Evolutionary conservation across 495 filamentous ascomycete species (phyloP).

Genomic region (Aspergillus funiculosus): DNA sequence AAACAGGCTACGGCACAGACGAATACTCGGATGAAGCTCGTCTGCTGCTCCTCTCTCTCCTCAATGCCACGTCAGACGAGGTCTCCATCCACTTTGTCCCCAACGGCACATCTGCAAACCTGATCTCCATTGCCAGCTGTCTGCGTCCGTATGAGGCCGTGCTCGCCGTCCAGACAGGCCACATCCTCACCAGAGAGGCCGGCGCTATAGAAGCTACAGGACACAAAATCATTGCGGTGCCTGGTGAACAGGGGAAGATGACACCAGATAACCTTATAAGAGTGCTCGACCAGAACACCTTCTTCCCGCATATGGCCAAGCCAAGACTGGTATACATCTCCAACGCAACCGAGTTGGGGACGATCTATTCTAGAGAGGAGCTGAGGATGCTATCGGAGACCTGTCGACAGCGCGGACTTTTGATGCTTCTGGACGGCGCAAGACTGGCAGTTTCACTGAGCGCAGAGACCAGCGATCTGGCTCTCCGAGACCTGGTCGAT

Average conservation of each 20-base stretch:
- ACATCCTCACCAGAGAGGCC: constrained; percentile 41
- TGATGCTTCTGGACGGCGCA: constrained; percentile 41
- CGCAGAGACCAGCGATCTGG: constrained; percentile 30
- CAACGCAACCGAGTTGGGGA: constrained; percentile 41
- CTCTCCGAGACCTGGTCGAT: constrained; percentile 34
- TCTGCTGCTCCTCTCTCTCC: constrained; percentile 27
- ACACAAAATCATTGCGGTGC: constrained; percentile 41
- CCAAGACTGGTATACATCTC: constrained; percentile 41
- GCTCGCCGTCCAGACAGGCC: constrained; percentile 36
- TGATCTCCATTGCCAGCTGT: constrained; percentile 42
- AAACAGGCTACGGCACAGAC: constrained; percentile 39
- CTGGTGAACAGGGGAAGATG: constrained; percentile 38
- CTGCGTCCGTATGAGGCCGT: constrained; percentile 41
- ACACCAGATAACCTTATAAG: constrained; percentile 32
- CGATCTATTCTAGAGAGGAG: constrained; percentile 36
- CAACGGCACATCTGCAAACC: constrained; percentile 40
- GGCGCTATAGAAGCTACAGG: constrained; percentile 43
- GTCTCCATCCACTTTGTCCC: constrained; percentile 43
- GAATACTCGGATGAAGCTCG: constrained; percentile 30
- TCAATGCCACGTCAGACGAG: constrained; percentile 31
- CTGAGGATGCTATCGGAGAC: constrained; percentile 26
- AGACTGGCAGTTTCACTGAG: constrained; percentile 36
- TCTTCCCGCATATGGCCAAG: constrained; percentile 43
- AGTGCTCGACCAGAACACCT: constrained; percentile 33
- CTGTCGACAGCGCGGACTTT: constrained; percentile 30